These are phyloP conservation scores for Thalassiosira profunda DNA, from an alignment of 108 stramenopile species.

Conservation along the genomic window DNA sequence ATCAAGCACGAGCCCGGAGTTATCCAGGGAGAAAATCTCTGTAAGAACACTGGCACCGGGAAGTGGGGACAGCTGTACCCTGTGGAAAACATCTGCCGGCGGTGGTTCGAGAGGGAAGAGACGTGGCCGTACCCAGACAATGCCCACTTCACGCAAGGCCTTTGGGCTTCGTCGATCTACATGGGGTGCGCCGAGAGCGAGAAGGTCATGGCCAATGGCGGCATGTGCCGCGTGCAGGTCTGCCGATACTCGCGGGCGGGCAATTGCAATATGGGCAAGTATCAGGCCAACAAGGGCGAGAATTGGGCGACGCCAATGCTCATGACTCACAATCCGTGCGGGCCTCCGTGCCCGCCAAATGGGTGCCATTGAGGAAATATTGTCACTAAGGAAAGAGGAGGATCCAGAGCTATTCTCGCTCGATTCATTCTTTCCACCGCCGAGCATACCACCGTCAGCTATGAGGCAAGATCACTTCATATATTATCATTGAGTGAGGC, in stretches of 20 bases:
- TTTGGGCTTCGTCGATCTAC: slow-evolving; percentile 25
- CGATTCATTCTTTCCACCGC: too few species aligned
- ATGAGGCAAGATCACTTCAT: too few species aligned
- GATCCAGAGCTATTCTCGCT: too few species aligned
- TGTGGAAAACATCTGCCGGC: slow-evolving; percentile 31
- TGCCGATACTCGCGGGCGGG: slow-evolving; percentile 42
- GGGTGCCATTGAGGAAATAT: slow-evolving; percentile 11
- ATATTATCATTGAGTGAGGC: too few species aligned
- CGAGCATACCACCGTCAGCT: too few species aligned
- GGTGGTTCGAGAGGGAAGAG: slow-evolving; percentile 47
- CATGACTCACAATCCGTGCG: slow-evolving; percentile 26
- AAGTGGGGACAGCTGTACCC: slow-evolving; percentile 30
- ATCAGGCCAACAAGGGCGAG: neutral
- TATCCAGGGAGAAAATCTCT: slow-evolving; percentile 39
- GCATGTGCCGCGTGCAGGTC: slow-evolving; percentile 32
- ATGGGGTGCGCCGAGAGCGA: slow-evolving; percentile 30
- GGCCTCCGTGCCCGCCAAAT: slow-evolving; percentile 37
- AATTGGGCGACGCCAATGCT: slow-evolving; percentile 43
- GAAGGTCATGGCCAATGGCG: slow-evolving; percentile 22
- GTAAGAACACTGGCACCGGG: slow-evolving; percentile 9
- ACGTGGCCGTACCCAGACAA: slow-evolving; percentile 25
- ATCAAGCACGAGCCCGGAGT: slow-evolving; percentile 30
- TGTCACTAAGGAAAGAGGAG: neutral
- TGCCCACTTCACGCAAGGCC: slow-evolving; percentile 42
- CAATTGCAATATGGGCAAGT: slow-evolving; percentile 35